Evolutionary conservation across 768 basidiomycete genomes (phyloP).

Genomic region (Russula sp.): DNA sequence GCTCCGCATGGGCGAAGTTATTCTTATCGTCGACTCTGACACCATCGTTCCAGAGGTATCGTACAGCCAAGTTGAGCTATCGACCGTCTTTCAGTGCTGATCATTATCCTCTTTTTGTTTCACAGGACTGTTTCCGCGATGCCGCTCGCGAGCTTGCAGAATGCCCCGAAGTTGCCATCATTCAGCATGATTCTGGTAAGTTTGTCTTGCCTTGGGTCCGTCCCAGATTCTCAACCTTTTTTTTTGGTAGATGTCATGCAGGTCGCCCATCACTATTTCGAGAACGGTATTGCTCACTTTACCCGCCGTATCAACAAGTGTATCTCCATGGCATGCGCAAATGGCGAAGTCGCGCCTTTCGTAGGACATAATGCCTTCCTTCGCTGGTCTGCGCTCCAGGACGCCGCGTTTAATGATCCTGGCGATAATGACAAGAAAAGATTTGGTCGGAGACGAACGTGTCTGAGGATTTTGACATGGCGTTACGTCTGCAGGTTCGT

Average conservation of each 20-base stretch:
- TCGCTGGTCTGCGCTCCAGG: conserved; percentile 86
- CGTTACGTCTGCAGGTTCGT: conserved; percentile 52
- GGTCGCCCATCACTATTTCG: conserved; percentile 85
- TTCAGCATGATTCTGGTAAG: conserved; percentile 82
- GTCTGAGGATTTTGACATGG: conserved; percentile 84
- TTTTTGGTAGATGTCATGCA: conserved; percentile 72
- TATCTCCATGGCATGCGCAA: conserved; percentile 76
- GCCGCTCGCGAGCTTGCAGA: conserved; percentile 82
- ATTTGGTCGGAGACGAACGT: conserved; percentile 84
- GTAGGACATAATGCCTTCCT: conserved; percentile 89
- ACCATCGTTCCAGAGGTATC: conserved; percentile 69
- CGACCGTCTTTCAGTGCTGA: not conserved
- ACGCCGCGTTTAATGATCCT: conserved; percentile 70
- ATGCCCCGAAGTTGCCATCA: conserved; percentile 81
- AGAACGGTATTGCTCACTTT: conserved; percentile 87
- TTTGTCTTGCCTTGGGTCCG: not conserved
- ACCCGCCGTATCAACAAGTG: conserved; percentile 82
- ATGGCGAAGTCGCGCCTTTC: conserved; percentile 80
- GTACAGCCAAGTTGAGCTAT: conserved; percentile 4
- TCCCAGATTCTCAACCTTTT: not conserved
- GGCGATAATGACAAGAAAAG: conserved; percentile 58
- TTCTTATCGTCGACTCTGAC: conserved; percentile 81
- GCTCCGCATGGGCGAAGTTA: conserved; percentile 72
- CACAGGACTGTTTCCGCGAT: conserved; percentile 81
- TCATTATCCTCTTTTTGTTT: not conserved